Evolutionary conservation across 371 early-diverging fungal species (phyloP).

Genomic region (Mucor velutinosus): DNA sequence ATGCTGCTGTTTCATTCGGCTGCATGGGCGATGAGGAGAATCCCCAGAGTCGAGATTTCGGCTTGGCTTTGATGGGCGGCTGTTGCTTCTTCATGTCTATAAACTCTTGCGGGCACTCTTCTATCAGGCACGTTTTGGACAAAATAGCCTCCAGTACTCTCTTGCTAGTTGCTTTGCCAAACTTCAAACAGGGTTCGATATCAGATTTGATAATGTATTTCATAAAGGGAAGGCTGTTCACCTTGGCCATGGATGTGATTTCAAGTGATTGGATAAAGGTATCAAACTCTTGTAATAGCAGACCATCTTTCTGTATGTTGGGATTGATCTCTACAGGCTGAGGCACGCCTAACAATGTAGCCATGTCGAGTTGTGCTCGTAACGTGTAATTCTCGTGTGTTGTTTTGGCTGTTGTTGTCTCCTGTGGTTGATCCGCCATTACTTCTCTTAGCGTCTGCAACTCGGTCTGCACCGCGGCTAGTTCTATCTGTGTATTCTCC

Average conservation of each 20-base stretch:
- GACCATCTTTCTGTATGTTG: constrained; percentile 1
- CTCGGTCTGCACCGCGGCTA: constrained; percentile 16
- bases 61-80: not conserved
- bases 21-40: constrained; percentile 21
- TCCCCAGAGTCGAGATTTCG: constrained; percentile 20
- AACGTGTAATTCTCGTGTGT: constrained; percentile 25
- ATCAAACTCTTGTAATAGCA: constrained; percentile 21
- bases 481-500: constrained; percentile 36
- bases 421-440: constrained; percentile 11
- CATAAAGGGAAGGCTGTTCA: constrained; percentile 22
- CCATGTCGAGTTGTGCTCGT: constrained; percentile 22
- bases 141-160: constrained; percentile 84
- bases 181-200: constrained; percentile 80
- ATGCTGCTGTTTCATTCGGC: not conserved
- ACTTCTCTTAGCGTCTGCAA: constrained; percentile 25
- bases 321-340: constrained; percentile 10
- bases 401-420: not conserved
- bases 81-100: not conserved
- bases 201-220: constrained; percentile 62
- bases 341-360: not conserved
- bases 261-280: constrained; percentile 12
- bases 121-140: constrained; percentile 62
- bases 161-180: constrained; percentile 79
- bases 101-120: constrained; percentile 27
- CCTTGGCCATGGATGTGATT: constrained; percentile 5